These are phyloP conservation scores for Hericium coralloides DNA, from an alignment of 768 basidiomycete genomes.

Conservation along the genomic window DNA sequence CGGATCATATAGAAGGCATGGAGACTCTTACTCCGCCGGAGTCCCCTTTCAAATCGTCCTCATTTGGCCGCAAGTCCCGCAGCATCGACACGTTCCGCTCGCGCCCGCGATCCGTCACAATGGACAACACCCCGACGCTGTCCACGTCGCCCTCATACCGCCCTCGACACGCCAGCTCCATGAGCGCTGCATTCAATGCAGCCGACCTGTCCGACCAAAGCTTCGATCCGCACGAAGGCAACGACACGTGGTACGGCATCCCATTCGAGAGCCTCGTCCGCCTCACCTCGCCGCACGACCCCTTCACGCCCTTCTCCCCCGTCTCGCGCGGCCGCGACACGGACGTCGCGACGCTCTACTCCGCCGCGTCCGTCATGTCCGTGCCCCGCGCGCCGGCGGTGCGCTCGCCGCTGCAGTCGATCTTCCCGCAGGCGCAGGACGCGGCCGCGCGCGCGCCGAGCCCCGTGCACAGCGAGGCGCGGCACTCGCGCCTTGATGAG, in stretches of 20 bases:
- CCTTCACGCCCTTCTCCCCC: slow-evolving; percentile 38
- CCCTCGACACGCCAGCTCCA: slow-evolving; percentile 17
- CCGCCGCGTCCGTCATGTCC: slow-evolving; percentile 74
- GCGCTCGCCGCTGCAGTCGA: slow-evolving; percentile 28
- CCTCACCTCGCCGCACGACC: slow-evolving; percentile 53
- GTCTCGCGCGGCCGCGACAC: slow-evolving; percentile 37
- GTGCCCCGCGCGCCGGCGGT: slow-evolving; percentile 36
- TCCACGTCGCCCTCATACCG: slow-evolving; percentile 13
- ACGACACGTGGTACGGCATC: slow-evolving; percentile 45
- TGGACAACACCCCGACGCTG: slow-evolving; percentile 7
- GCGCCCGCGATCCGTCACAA: slow-evolving; percentile 9
- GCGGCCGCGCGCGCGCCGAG: slow-evolving; percentile 21
- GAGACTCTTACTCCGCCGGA: slow-evolving; percentile 5
- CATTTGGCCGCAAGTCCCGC: slow-evolving; percentile 5
- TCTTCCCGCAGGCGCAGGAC: slow-evolving; percentile 23
- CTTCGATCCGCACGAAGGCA: slow-evolving; percentile 17
- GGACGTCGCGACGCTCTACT: slow-evolving; percentile 80
- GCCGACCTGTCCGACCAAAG: slow-evolving; percentile 3
- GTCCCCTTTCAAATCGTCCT: neutral
- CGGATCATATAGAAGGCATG: slow-evolving; percentile 4
- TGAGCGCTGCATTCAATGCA: slow-evolving; percentile 2
- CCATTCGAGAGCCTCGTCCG: slow-evolving; percentile 64
- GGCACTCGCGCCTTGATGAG: slow-evolving; percentile 14
- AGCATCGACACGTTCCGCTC: slow-evolving; percentile 7
- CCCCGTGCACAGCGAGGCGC: slow-evolving; percentile 18